Conservation (phyloP, 192 early-diverging fungal species). For the Entomortierella parvispora region DNA sequence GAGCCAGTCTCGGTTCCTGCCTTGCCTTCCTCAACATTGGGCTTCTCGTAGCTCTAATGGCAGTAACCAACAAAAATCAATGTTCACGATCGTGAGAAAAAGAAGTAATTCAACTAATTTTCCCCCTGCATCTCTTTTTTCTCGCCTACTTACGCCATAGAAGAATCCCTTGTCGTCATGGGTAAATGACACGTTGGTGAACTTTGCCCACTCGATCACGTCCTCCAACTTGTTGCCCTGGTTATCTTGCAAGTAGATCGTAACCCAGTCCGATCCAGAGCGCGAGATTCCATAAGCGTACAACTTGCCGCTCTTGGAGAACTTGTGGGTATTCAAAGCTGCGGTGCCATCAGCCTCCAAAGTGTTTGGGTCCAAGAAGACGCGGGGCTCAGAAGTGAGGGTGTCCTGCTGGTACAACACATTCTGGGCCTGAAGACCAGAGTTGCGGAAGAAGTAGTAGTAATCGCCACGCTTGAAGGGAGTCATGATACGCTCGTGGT, state of each 20-base stretch:
- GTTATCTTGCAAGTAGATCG: slow-evolving; percentile 55
- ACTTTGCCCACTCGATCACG: slow-evolving; percentile 62
- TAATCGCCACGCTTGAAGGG: slow-evolving; percentile 64
- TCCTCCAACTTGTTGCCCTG: slow-evolving; percentile 39
- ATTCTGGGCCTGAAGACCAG: slow-evolving; percentile 64
- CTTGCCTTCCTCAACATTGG: slow-evolving; percentile 4
- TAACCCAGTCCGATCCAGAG: slow-evolving; percentile 75
- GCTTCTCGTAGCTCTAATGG: slow-evolving; percentile 15
- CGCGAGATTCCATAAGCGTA: slow-evolving; percentile 63
- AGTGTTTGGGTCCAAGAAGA: slow-evolving; percentile 61
- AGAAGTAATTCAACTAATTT: no score
- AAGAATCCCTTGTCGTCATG: slow-evolving; percentile 76
- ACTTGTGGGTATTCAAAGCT: slow-evolving; percentile 55
- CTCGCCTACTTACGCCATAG: slow-evolving; percentile 50
- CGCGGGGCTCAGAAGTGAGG: slow-evolving; percentile 49
- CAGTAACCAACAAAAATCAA: no score
- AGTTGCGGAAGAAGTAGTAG: slow-evolving; percentile 74
- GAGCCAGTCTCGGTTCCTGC: slow-evolving; percentile 11
- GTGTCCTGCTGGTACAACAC: slow-evolving; percentile 62
- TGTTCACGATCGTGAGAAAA: no score
- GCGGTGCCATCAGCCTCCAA: slow-evolving; percentile 66
- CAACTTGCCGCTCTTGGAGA: slow-evolving; percentile 64
- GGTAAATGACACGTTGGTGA: slow-evolving; percentile 63
- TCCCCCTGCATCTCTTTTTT: not conserved
- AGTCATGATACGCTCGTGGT: slow-evolving; percentile 66